Base-by-base conservation (phyloP, 352 stramenopile genomes). In the Detonula confervacea region DNA sequence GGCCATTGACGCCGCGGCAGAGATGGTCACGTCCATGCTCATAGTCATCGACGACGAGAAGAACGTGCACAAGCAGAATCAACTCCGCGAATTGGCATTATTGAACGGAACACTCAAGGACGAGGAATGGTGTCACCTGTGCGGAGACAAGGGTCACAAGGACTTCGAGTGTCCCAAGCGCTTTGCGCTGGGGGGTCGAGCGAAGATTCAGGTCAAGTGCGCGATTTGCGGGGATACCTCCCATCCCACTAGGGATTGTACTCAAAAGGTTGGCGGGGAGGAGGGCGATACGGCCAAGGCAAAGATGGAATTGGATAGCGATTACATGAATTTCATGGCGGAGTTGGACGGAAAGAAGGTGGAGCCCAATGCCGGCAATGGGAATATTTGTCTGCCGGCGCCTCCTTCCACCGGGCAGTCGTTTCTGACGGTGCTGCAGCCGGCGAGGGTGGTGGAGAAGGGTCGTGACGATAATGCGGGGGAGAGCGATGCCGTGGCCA, bases 41-140 rank as follows among this genome's bases (percentile, higher is more conserved):
- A 89, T 95, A 9, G 90, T 92, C 0, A 92, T 94, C 72, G 97
- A 99, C 78, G 97, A 99, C 77, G 96, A 95, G 72, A 90, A 92
- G 63, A 94, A 99, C 77, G 94, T 97, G 20, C 97, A 99, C 92
- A 99, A 99, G 83, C 97, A 99, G 80, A 96, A 97, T 75, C 98
- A 99, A 82, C 86, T 99, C 64, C 90, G 96, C 20, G 96, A 99
- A 79, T 92, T 99, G 57, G 98, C 98, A 35, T 88, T 99, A 39
- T 97, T 99, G 89, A 99, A 99, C 90, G 98, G 98, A 69, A 99
- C 97, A 22, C 84, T 99, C 20, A 97, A 97, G 67, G 96, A 99
- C 63, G 96, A 99, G 47, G 96, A 98, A 77, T 99, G 96, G 79
- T 99, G 97, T 86, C 93, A 97, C 77, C 94, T 99, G 63, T 99